Percentiles rank a stretch among this genome's conserved stretches.
phyloP scores from a whole-genome alignment of 2,329 filamentous ascomycete species.

The Sarocladium strictum region DNA sequence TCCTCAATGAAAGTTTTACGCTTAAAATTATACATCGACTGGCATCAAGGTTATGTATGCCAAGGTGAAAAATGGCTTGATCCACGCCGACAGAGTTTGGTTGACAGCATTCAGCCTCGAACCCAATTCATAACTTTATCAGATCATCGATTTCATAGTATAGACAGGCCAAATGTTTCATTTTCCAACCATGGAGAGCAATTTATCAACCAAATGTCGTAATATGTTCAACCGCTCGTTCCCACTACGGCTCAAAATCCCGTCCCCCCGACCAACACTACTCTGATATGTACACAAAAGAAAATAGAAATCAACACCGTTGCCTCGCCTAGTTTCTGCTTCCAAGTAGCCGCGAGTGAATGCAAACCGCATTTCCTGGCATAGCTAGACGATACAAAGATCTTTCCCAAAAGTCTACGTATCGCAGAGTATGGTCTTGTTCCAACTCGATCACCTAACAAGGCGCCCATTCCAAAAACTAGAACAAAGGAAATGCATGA shows the following conservation, averaged over 20 bases:
- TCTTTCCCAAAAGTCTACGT: background rate
- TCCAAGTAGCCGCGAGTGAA: background rate
- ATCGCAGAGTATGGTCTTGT: background rate
- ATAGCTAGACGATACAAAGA: background rate
- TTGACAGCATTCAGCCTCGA: too few relatives aligned
- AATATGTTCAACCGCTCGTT: slow-evolving; percentile 4
- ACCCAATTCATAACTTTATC: background rate
- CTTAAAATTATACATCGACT: background rate
- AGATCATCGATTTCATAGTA: background rate
- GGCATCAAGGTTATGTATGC: too few relatives aligned
- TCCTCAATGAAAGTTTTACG: background rate
- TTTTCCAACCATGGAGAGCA: too few relatives aligned
- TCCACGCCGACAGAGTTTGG: too few relatives aligned
- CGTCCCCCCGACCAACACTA: background rate
- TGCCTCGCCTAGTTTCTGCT: background rate
- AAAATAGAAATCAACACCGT: background rate
- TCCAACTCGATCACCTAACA: too few relatives aligned
- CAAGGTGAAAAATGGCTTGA: too few relatives aligned
- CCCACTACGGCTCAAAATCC: background rate
- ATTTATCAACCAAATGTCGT: background rate
- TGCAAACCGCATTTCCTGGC: background rate
- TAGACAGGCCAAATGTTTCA: too few relatives aligned
- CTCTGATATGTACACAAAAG: background rate
- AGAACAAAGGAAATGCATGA: too few relatives aligned
- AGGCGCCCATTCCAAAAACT: too few relatives aligned